Evolutionary conservation across 805 yeast species (phyloP).

Genomic region (Metschnikowia santaceciliae): DNA sequence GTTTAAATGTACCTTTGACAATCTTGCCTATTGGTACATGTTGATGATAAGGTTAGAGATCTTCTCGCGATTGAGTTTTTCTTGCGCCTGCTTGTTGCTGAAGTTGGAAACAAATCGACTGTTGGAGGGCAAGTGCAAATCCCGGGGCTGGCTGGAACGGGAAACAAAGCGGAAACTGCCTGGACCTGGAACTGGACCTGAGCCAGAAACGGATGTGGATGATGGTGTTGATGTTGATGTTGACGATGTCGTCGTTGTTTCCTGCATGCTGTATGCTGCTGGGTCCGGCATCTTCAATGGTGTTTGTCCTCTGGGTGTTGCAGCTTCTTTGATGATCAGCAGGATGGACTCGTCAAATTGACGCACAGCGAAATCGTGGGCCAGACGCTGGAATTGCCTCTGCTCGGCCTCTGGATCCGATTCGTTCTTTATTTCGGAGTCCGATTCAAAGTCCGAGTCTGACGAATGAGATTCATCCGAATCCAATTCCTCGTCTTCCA

Average conservation of each 20-base stretch:
- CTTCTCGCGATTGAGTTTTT: conserved; percentile 50
- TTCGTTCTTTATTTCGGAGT: not conserved
- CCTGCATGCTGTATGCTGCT: conserved; percentile 9
- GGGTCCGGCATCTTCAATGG: conserved; percentile 26
- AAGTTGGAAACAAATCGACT: conserved; percentile 53
- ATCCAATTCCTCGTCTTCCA: too few relatives aligned
- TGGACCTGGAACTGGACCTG: not conserved
- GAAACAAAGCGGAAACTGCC: conserved; percentile 50
- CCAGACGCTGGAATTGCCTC: not conserved
- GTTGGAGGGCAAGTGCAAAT: conserved; percentile 49
- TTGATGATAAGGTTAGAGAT: conserved; percentile 53
- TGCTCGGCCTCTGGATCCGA: not conserved
- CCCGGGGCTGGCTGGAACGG: conserved; percentile 48
- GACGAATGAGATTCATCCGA: not conserved
- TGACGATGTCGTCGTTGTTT: not conserved
- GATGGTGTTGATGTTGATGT: too few relatives aligned
- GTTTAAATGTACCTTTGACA: not conserved
- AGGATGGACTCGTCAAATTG: conserved; percentile 1
- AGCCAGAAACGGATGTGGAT: too few relatives aligned
- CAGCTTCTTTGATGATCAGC: conserved; percentile 1
- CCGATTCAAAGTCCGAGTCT: not conserved
- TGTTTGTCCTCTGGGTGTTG: not conserved
- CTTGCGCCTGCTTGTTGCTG: conserved; percentile 46
- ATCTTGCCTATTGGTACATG: conserved; percentile 20
- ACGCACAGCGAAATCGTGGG: not conserved